phyloP scores from a whole-genome alignment of 1,284 basidiomycete species.

The Ceratobasidium sp. region DNA sequence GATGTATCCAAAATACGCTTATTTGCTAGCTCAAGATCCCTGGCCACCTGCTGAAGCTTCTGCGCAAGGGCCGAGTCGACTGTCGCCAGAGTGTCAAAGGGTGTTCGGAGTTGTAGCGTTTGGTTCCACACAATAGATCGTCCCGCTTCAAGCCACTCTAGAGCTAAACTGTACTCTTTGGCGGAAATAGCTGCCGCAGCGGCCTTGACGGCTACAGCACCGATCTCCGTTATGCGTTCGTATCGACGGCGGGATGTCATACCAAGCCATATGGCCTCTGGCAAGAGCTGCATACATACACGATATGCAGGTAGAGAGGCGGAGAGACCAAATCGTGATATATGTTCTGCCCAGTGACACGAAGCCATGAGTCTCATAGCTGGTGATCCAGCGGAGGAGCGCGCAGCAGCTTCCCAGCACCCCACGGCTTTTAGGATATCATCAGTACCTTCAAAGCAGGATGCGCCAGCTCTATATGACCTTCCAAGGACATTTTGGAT shows the following conservation, averaged over 20 bases:
- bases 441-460: no score
- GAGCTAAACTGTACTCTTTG: conserved; percentile 32
- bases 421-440: no score
- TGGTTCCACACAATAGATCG: conserved; percentile 53
- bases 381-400: neutral
- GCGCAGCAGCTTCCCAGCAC: neutral
- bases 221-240: neutral
- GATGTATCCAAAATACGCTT: no score
- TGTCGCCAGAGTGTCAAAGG: neutral
- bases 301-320: neutral
- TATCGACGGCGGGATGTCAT: neutral
- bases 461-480: no score
- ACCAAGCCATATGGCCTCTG: neutral
- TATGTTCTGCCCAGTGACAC: neutral
- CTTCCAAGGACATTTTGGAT: no score
- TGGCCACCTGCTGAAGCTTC: neutral
- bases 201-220: neutral
- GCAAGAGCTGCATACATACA: neutral
- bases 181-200: neutral
- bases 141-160: conserved; percentile 51
- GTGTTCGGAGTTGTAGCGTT: neutral
- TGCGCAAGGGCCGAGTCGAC: neutral
- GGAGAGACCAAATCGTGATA: neutral
- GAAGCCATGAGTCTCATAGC: neutral
- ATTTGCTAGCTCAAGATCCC: neutral